phyloP scores from a whole-genome alignment of 2,329 filamentous ascomycete species.

The Rhinocladiella similis region DNA sequence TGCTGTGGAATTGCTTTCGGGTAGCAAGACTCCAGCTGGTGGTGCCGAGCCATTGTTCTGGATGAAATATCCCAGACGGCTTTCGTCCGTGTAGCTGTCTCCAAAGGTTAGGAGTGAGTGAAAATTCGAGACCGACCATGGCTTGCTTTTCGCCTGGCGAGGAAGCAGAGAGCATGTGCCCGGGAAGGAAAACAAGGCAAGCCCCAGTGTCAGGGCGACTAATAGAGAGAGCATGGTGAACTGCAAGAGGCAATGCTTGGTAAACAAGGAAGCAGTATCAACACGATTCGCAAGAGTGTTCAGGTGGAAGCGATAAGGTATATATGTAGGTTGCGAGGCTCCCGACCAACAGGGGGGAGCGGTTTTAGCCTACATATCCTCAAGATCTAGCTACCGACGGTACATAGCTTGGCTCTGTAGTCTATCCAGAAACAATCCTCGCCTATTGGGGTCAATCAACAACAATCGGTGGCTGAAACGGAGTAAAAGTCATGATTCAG shows the following conservation, averaged over 20 bases:
- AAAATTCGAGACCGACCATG: constrained; percentile 49
- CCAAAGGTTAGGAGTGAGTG: constrained; percentile 69
- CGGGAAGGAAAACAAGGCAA: background rate
- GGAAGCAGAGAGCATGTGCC: background rate
- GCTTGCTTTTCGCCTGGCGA: constrained; percentile 10
- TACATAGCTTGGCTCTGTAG: background rate
- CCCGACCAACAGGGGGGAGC: too few relatives aligned
- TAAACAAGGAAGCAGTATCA: background rate
- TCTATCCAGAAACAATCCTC: background rate
- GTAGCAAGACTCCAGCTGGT: constrained; percentile 59
- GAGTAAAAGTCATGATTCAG: background rate
- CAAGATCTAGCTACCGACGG: background rate
- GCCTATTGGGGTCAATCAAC: background rate
- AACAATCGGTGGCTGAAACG: background rate
- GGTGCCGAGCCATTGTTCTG: constrained; percentile 60
- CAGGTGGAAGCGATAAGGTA: too few relatives aligned
- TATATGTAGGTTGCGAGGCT: too few relatives aligned
- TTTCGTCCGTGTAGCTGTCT: constrained; percentile 76
- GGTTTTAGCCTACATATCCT: too few relatives aligned
- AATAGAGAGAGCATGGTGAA: background rate
- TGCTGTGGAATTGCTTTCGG: constrained; percentile 52
- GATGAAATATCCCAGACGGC: constrained; percentile 64
- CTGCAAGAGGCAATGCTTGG: background rate
- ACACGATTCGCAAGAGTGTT: too few relatives aligned
- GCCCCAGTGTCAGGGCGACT: background rate